Conservation (phyloP, 495 filamentous ascomycete species). For the Tuber umbilicatum region DNA sequence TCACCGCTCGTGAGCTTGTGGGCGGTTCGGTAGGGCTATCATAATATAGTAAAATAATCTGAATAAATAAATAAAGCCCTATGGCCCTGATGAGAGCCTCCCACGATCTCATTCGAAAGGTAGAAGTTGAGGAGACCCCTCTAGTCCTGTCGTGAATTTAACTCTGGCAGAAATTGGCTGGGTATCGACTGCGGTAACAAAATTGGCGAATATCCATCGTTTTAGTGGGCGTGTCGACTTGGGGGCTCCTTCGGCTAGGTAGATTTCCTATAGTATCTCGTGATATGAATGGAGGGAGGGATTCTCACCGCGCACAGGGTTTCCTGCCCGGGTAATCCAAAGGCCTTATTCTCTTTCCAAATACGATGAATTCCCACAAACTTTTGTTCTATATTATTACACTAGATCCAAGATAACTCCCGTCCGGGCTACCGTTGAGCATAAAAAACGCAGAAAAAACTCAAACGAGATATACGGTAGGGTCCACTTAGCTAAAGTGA, state of each 20-base stretch:
- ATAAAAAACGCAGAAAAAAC: neutral
- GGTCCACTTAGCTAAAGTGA: constrained; percentile 65
- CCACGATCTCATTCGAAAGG: neutral
- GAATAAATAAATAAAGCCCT: neutral
- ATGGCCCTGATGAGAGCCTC: neutral
- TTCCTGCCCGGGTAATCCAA: neutral
- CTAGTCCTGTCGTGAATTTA: neutral
- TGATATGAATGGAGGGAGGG: neutral
- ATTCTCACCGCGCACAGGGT: neutral
- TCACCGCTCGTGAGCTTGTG: neutral
- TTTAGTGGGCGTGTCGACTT: neutral
- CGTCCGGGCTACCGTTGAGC: neutral
- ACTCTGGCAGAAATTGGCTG: neutral
- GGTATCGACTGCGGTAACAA: neutral
- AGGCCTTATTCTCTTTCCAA: neutral
- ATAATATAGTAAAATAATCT: neutral
- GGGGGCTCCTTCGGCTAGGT: neutral
- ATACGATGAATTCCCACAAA: neutral
- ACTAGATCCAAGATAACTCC: neutral
- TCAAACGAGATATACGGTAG: neutral
- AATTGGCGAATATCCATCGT: neutral
- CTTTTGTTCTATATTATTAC: neutral
- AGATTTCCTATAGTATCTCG: neutral
- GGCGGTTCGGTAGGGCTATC: neutral
- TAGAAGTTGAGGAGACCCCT: neutral